Evolutionary conservation across 371 early-diverging fungal species (phyloP), one percentile per base, ranked within the genome.

Genomic region (Batkoa obscura): DNA sequence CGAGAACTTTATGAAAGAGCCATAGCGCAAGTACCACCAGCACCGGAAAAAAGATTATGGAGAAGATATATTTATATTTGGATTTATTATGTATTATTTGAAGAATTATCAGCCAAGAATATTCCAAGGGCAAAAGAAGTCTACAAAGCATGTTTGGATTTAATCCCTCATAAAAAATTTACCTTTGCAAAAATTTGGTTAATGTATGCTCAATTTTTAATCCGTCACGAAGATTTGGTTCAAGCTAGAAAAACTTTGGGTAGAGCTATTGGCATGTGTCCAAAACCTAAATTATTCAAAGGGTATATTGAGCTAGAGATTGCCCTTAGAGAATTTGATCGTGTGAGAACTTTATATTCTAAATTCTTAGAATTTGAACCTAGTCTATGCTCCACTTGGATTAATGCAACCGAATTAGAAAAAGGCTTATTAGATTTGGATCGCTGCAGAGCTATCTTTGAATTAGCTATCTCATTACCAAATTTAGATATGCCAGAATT

Each of bases 101-200:
- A 95, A 66, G 98, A 98, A 61, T 65, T 50, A 9, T 6, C 4
- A 6, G 36, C 35, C 17, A 57, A 84, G 72, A 90, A 95, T 62
- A 57, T 68, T 30, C 86, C 83, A 30, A 75, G 91, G 0, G 79
- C 96, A 3, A 74, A 86, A 6, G 72, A 84, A 49, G 84, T 96
- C n/a, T 95, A 94, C 62, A 65, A 70, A 34, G 76, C 80, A 49
- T 90, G 89, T 58, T 60, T 94, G 32, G 71, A 79, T n/a, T 60
- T 89, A 35, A 81, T 97, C 50, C 96, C 98, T 10, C 96, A 97
- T 70, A 82, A 83, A 60, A 64, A 60, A 42, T 95, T 97, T 59
- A 96, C 96, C 1, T 94, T 97, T 73, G 90, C 87, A 51, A 97
- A 97, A 67, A 79, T 94, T 47, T 97, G 98, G 98, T 66, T 92